phyloP scores from a whole-genome alignment of 2,329 filamentous ascomycete genomes.

The Phoma sp. region DNA sequence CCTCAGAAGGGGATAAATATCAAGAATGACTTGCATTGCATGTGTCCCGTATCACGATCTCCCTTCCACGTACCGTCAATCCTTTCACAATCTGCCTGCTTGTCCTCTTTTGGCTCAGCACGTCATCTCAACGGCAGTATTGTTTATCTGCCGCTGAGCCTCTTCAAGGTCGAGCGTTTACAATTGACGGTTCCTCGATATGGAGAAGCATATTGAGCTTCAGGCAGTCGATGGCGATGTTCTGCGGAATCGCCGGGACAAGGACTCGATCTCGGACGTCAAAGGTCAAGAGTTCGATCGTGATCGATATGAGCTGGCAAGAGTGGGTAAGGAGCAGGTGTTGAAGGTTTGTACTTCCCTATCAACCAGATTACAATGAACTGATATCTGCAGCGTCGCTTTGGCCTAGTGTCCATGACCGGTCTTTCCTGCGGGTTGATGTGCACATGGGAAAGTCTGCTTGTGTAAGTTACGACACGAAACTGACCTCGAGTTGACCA shows the following conservation, averaged over 20 bases:
- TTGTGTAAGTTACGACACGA: constrained; percentile 37
- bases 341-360: constrained; percentile 38
- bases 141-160: neutral
- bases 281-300: constrained; percentile 40
- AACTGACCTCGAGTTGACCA: neutral
- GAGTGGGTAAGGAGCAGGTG: constrained; percentile 46
- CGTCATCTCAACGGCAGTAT: constrained; percentile 12
- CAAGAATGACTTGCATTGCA: constrained; percentile 46
- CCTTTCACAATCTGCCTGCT: constrained; percentile 28
- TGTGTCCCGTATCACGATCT: constrained; percentile 41
- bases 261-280: constrained; percentile 32
- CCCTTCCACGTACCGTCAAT: constrained; percentile 24
- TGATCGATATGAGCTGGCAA: constrained; percentile 45
- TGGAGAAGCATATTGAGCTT: constrained; percentile 44
- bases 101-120: constrained; percentile 12
- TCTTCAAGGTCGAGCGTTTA: neutral
- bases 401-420: constrained; percentile 48
- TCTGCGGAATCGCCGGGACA: constrained; percentile 30
- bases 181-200: constrained; percentile 13
- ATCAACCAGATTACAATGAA: neutral
- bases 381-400: constrained; percentile 42
- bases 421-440: constrained; percentile 48
- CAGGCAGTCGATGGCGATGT: constrained; percentile 37
- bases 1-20: constrained; percentile 39
- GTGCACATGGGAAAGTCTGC: constrained; percentile 49